Conservation (phyloP, 2,329 filamentous ascomycete species). For the Rhinocladiella mackenziei region DNA sequence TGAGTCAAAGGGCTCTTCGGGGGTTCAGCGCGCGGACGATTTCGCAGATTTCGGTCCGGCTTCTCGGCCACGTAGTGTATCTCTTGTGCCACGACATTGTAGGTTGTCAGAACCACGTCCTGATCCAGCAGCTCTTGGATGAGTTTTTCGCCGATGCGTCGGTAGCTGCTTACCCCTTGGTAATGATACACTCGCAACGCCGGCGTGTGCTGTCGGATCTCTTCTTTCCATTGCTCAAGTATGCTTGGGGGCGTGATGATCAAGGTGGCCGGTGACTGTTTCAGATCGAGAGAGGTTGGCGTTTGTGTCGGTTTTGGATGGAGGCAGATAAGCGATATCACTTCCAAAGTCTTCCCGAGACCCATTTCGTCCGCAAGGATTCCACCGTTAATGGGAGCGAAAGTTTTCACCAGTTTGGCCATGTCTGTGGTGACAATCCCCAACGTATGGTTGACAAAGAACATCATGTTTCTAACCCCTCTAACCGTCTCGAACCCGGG, state of each 20-base stretch:
- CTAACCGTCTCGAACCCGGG: conserved; percentile 38
- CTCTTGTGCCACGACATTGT: conserved; percentile 70
- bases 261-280: conserved; percentile 52
- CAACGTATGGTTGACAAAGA: conserved; percentile 42
- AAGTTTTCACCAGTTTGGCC: conserved; percentile 33
- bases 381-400: conserved; percentile 38
- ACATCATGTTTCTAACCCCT: conserved; percentile 39
- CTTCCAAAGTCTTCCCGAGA: conserved; percentile 49
- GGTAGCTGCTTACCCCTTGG: conserved; percentile 46
- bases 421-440: conserved; percentile 39
- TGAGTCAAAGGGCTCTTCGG: conserved; percentile 72
- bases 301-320: conserved; percentile 32
- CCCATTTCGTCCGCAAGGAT: conserved; percentile 52
- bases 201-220: conserved; percentile 56
- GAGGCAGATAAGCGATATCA: conserved; percentile 45
- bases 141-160: conserved; percentile 37
- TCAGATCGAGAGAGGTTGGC: conserved; percentile 31
- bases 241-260: conserved; percentile 62
- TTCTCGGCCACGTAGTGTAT: conserved; percentile 70
- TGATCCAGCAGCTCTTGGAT: conserved; percentile 45
- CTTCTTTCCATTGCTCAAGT: conserved; percentile 60
- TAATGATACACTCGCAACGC: conserved; percentile 55
- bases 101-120: conserved; percentile 61
- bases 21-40: conserved; percentile 61
- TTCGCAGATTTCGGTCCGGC: conserved; percentile 66